These are phyloP conservation scores for Saccharomycopsis vini DNA, from an alignment of 805 yeast species.

Conservation along the genomic window DNA sequence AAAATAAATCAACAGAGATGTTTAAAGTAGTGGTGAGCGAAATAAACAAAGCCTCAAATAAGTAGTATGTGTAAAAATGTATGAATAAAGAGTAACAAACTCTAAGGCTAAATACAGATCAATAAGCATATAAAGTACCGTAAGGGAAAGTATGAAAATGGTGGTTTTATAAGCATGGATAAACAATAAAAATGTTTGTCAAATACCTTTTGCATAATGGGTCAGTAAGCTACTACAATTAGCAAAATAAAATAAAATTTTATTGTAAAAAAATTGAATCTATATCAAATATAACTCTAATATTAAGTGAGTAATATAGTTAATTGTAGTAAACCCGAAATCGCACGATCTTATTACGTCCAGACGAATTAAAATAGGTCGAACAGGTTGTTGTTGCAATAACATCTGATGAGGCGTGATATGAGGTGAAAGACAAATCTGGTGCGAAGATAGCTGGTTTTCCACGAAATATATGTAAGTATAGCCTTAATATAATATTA, in stretches of 20 bases:
- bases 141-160: slow-evolving; percentile 9
- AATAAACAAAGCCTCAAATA: slow-evolving; percentile 12
- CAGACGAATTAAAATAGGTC: slow-evolving; percentile 10
- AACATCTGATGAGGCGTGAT: slow-evolving; percentile 10
- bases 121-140: slow-evolving; percentile 15
- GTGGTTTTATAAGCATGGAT: slow-evolving; percentile 9
- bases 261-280: slow-evolving; percentile 3
- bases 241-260: slow-evolving; percentile 11
- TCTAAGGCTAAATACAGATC: slow-evolving; percentile 16
- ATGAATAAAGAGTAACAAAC: slow-evolving; percentile 17
- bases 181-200: slow-evolving; percentile 10
- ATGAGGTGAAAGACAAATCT: slow-evolving; percentile 19
- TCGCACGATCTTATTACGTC: slow-evolving; percentile 17
- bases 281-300: slow-evolving; percentile 1
- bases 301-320: slow-evolving; percentile 5
- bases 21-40: slow-evolving; percentile 17
- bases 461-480: slow-evolving; percentile 20
- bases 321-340: slow-evolving; percentile 18
- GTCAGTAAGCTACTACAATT: slow-evolving; percentile 17
- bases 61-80: slow-evolving; percentile 13
- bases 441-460: slow-evolving; percentile 19
- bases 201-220: slow-evolving; percentile 20
- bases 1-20: slow-evolving; percentile 15
- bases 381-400: slow-evolving; percentile 16
- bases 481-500: slow-evolving; percentile 16